Evolutionary conservation across 1,284 basidiomycete species (phyloP), one percentile per base, ranked within the genome.

Genomic region (Crocinoboletus sp.): DNA sequence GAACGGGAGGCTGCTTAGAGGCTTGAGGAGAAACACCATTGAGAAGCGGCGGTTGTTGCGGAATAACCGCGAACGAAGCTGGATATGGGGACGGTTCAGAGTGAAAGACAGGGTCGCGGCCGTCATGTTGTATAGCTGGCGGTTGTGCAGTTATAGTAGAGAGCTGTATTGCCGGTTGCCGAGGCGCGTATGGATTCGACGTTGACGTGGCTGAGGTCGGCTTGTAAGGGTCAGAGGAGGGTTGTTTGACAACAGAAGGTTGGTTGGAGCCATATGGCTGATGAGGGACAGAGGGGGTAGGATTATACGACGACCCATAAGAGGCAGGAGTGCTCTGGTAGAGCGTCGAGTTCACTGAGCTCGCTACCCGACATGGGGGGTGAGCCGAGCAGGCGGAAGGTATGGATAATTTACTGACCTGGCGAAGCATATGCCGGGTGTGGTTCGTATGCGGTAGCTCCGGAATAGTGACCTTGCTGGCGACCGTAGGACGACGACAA

Each of bases 1-100:
- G 65, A 5, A 69, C 58, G 12, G 59, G 59, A 25, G 65, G 50
- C 6, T 61, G 54, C 29, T 73, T 68, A 6, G 72, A 62, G 39
- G 58, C 45, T 27, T 59, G 57, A 17, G 42, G 28, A 30, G 46
- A 35, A 36, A 50, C 25, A 38, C 52, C 38, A 15, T 54, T 64
- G 24, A 44, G 36, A 37, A 39, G 41, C 25, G 41, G 42, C 23
- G 46, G 52, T 31, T 42, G 49, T 36, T 50, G 50, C 10, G 50
- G 52, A 27, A 41, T 29, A 17, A 45, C 42, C 40, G 45, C 20
- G 19, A 54, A 55, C 19, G 61, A 23, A 7, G 52, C 15, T 40
- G 53, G 45, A 44, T 66, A 50, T 12, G 52, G 38, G n/a, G 60
- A 56, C 10, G 59, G 41, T 5, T 44, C 62, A 34, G 61, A 45